Base-by-base conservation (phyloP, 345 rosid genomes). In the Alliaria petiolata region DNA sequence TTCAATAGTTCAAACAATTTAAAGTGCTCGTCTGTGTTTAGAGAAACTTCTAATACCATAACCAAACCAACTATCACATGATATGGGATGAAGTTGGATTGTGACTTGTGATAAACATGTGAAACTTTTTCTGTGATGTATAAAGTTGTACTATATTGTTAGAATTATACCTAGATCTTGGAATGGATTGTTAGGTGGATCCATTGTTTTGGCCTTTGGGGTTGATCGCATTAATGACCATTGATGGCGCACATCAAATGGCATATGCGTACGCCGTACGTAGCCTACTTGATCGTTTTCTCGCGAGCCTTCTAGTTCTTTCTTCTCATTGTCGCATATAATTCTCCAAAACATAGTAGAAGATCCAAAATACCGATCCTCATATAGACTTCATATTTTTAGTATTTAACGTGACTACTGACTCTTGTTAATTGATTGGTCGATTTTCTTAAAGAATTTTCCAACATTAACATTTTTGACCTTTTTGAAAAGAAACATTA, bases 41-140 rank as follows among this genome's bases (percentile, higher is more conserved):
- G 52, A 16, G 62, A 53, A 17, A 26, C 34, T 42, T 16, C n/a
- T 66, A 38, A 52, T 38, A 52, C 39, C 50, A 39, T n/a, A 16
- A 8, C 20, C 10, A 52, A 15, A 8, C 19, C 10, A 51, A 40
- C n/a, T 30, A 31, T 67, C 62, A 67, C 10, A 16, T 5, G 19
- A 55, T 44, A 43, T 54, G 40, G 40, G 53, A 44, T 46, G 13
- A 62, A 62, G 40, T 62, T 30, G 45, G 40, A 57, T 34, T 13
- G 8, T 22, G 28, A 13, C 15, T 9, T 69, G 53, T 55, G 57
- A 26, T 12, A 49, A 26, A 59, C 50, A 70, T 59, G 59, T 59
- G 67, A 59, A 30, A 47, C 59, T 59, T 70, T 69, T 57, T 57
- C 36, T 57, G 38, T 28, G 33, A 47, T 49, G 8, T 22, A 55